Percentiles rank a stretch among this genome's conserved stretches.
Conservation (phyloP, 495 filamentous ascomycete species). For the Penicillium pancosmium region DNA sequence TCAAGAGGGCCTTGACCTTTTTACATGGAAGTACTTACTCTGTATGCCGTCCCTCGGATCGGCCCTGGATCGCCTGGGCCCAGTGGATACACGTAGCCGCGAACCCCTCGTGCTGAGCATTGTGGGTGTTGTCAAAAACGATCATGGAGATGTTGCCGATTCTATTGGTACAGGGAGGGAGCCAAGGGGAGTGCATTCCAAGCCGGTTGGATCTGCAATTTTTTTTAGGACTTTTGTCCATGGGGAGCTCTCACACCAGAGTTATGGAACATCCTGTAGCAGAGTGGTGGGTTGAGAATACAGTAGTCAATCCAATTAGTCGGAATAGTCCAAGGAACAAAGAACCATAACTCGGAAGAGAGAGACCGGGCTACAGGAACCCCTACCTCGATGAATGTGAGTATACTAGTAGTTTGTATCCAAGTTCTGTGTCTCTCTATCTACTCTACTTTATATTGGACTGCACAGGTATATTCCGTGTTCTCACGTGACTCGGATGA, state of each 20-base stretch:
- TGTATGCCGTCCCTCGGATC: constrained; percentile 11
- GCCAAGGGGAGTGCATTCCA: not conserved
- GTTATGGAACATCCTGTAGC: too few species aligned
- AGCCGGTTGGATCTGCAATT: not conserved
- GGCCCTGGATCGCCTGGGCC: constrained; percentile 6
- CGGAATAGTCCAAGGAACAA: too few species aligned
- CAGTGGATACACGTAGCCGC: constrained; percentile 7
- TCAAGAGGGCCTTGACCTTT: too few species aligned
- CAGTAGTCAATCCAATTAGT: not conserved
- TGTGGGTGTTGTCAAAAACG: too few species aligned
- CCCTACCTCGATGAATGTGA: not conserved
- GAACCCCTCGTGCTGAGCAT: not conserved
- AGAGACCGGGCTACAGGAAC: not conserved
- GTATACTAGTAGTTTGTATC: not conserved
- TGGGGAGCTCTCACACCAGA: too few species aligned
- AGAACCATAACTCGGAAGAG: not conserved
- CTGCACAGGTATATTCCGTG: too few species aligned
- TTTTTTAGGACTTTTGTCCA: not conserved
- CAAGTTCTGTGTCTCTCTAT: too few species aligned
- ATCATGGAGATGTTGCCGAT: too few species aligned
- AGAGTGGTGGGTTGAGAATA: too few species aligned
- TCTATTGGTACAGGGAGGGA: too few species aligned
- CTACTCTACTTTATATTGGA: too few species aligned
- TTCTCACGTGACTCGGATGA: constrained; percentile 25
- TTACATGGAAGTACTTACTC: too few species aligned